Conservation (phyloP, 345 rosid species). For the Moringa oleifera region DNA sequence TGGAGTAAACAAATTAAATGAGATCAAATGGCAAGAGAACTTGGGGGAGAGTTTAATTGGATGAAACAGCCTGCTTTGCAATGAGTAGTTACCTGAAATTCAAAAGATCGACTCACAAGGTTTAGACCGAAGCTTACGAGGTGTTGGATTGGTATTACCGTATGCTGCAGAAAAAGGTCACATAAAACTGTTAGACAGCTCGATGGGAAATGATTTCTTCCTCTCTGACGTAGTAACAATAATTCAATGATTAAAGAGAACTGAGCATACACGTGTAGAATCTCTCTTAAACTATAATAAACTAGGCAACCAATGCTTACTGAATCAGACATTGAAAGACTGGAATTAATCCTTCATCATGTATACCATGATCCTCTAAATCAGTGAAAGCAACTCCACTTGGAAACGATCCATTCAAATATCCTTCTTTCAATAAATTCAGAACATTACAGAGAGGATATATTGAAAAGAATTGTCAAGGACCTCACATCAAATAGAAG, state of each 20-base stretch:
- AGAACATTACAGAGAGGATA: no score
- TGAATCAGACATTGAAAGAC: not conserved
- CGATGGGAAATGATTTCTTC: conserved; percentile 4
- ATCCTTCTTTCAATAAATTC: no score
- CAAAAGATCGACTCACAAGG: conserved; percentile 94
- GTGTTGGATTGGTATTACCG: conserved; percentile 87
- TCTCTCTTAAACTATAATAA: no score
- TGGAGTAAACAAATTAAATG: conserved; percentile 3
- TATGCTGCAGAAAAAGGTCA: conserved; percentile 57
- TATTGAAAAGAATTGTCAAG: no score
- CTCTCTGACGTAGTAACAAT: not conserved
- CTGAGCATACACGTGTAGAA: not conserved
- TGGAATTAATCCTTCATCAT: no score
- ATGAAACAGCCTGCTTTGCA: not conserved
- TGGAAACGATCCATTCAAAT: no score
- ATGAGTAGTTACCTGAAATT: conserved; percentile 71
- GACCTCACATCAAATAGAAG: no score
- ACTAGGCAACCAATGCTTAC: not conserved
- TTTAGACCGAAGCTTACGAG: conserved; percentile 84
- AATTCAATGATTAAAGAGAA: not conserved
- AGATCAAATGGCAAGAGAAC: not conserved
- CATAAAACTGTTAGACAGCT: conserved; percentile 8
- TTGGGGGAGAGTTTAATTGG: conserved; percentile 9
- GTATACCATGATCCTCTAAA: no score
- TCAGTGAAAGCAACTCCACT: no score